A percentile compares a stretch with the other conserved stretches of the same genome.
phyloP scores from a whole-genome alignment of 164 flowering plant genomes.

The Houttuynia cordata region DNA sequence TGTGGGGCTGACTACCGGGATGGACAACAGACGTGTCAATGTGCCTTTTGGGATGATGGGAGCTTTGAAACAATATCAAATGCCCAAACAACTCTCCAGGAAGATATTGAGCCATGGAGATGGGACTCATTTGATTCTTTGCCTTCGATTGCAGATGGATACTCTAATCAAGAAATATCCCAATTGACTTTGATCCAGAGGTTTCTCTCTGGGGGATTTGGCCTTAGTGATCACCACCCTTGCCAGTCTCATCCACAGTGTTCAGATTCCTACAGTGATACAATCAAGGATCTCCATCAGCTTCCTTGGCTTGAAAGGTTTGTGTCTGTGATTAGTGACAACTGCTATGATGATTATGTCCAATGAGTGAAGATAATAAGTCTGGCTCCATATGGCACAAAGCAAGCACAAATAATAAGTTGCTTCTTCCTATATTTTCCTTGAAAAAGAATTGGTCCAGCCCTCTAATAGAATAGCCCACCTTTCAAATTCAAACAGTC shows the following conservation, averaged over 20 bases:
- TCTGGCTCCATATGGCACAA: neutral
- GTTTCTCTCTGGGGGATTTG: slow-evolving; percentile 81
- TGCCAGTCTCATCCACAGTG: slow-evolving; percentile 70
- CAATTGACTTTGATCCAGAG: slow-evolving; percentile 80
- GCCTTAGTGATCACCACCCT: slow-evolving; percentile 56
- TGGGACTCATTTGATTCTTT: slow-evolving; percentile 76
- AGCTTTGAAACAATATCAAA: slow-evolving; percentile 19
- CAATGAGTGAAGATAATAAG: slow-evolving; percentile 22
- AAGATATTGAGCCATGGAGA: slow-evolving; percentile 58
- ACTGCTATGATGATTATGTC: slow-evolving; percentile 68
- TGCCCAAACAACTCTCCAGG: slow-evolving; percentile 23
- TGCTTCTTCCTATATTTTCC: neutral
- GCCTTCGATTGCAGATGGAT: slow-evolving; percentile 55
- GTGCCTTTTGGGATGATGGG: slow-evolving; percentile 73
- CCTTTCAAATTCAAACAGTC: too few relatives aligned
- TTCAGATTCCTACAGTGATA: slow-evolving; percentile 71
- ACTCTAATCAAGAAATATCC: slow-evolving; percentile 81
- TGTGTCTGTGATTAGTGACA: slow-evolving; percentile 87
- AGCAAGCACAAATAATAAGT: neutral
- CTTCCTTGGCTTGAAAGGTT: slow-evolving; percentile 98
- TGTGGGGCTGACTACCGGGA: slow-evolving; percentile 75
- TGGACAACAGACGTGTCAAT: slow-evolving; percentile 62
- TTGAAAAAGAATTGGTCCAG: neutral
- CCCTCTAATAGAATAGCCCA: neutral
- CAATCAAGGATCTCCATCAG: slow-evolving; percentile 90